phyloP scores from a whole-genome alignment of 345 rosid species.

The Eucalyptus victrix region DNA sequence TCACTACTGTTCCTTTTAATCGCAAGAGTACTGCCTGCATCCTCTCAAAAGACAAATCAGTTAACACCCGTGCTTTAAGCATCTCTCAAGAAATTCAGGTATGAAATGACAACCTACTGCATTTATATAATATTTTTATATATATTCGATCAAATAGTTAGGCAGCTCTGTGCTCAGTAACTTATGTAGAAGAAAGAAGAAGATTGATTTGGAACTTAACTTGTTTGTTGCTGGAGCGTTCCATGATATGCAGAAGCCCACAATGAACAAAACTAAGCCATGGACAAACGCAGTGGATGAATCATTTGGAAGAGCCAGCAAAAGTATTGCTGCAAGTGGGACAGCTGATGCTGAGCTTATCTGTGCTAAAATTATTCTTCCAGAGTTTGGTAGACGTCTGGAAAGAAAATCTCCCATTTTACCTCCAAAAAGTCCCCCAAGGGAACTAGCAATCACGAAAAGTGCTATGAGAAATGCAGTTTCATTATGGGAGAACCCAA shows the following conservation, averaged over 20 bases:
- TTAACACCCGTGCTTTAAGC: not conserved
- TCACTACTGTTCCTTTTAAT: not conserved
- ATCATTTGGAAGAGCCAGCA: slow-evolving; percentile 61
- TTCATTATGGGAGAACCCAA: slow-evolving; percentile 64
- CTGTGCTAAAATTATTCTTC: slow-evolving; percentile 76
- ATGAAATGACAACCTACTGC: not conserved
- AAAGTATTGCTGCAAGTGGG: slow-evolving; percentile 74
- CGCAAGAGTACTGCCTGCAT: not conserved
- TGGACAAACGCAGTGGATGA: slow-evolving; percentile 46
- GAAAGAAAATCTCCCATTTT: slow-evolving; percentile 75
- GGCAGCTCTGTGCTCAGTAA: not conserved
- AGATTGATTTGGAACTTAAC: slow-evolving; percentile 16
- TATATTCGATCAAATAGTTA: not conserved
- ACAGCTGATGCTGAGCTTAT: slow-evolving; percentile 81
- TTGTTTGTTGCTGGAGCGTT: slow-evolving; percentile 88
- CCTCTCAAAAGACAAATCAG: not conserved
- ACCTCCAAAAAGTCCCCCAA: slow-evolving; percentile 92
- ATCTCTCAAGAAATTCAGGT: not conserved
- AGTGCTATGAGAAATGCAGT: slow-evolving; percentile 56
- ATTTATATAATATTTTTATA: not conserved
- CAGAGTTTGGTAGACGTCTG: slow-evolving; percentile 48
- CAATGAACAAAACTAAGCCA: slow-evolving; percentile 41
- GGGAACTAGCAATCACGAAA: slow-evolving; percentile 52
- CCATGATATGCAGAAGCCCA: slow-evolving; percentile 76
- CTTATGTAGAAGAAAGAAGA: not conserved